These are phyloP conservation scores for Cyclocybe cylindracea DNA, from an alignment of 768 basidiomycete species.

Conservation along the genomic window DNA sequence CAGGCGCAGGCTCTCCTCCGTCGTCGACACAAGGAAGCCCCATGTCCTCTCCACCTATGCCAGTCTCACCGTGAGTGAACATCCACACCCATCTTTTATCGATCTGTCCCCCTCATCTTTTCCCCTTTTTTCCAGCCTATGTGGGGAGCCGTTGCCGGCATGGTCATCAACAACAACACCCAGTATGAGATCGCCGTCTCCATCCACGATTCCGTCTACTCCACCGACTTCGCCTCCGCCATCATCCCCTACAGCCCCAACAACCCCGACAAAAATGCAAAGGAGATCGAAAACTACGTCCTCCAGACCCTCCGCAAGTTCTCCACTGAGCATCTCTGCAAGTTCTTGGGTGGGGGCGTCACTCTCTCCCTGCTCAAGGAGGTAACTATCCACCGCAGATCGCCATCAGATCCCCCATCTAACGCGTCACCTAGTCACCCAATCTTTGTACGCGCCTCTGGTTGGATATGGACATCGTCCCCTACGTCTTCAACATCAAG, in stretches of 20 bases:
- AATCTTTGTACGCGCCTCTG: conserved; percentile 86
- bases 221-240: conserved; percentile 71
- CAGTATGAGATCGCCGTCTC: conserved; percentile 75
- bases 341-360: conserved; percentile 84
- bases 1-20: conserved; percentile 69
- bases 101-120: conserved; percentile 17
- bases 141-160: conserved; percentile 84
- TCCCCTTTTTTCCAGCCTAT: conserved; percentile 57
- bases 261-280: conserved; percentile 54
- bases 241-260: conserved; percentile 52
- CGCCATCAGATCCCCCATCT: conserved; percentile 15
- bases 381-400: conserved; percentile 35
- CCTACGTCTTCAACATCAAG: conserved; percentile 86
- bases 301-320: conserved; percentile 70
- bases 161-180: conserved; percentile 56
- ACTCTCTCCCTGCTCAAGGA: conserved; percentile 71
- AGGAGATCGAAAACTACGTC: conserved; percentile 64
- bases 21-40: conserved; percentile 48
- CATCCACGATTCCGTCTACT: conserved; percentile 84
- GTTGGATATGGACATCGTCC: conserved; percentile 82
- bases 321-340: conserved; percentile 76
- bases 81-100: conserved; percentile 2
- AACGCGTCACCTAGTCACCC: conserved; percentile 49
- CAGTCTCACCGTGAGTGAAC: conserved; percentile 61
- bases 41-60: conserved; percentile 55